Conservation (phyloP, 2,329 filamentous ascomycete genomes). For the Neonectria hederae region DNA sequence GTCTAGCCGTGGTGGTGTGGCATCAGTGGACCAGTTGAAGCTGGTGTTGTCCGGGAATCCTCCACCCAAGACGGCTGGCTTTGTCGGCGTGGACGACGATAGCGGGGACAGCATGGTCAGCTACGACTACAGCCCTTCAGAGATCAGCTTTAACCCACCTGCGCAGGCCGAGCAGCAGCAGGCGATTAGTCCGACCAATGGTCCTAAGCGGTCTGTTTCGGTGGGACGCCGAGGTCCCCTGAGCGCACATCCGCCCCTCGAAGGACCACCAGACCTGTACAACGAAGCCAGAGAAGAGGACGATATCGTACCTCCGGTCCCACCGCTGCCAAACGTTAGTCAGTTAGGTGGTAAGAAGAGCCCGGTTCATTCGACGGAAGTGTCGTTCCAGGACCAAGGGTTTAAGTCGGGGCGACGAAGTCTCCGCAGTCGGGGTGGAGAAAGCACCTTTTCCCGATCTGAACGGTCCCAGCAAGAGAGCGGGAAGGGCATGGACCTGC, state of each 20-base stretch:
- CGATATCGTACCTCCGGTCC: constrained; percentile 63
- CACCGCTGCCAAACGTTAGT: constrained; percentile 58
- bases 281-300: constrained; percentile 45
- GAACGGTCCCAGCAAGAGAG: constrained; percentile 47
- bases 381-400: constrained; percentile 50
- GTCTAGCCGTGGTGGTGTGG: constrained; percentile 61
- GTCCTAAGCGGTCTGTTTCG: constrained; percentile 47
- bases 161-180: constrained; percentile 44
- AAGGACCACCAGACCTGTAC: constrained; percentile 41
- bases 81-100: constrained; percentile 56
- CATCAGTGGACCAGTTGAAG: constrained; percentile 72
- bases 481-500: constrained; percentile 55
- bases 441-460: constrained; percentile 49
- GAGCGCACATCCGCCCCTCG: constrained; percentile 54
- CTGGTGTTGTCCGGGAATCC: constrained; percentile 65
- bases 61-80: constrained; percentile 50
- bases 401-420: constrained; percentile 48
- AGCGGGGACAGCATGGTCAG: constrained; percentile 76
- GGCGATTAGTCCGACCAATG: constrained; percentile 43
- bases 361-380: constrained; percentile 39
- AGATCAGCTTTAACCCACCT: constrained; percentile 67
- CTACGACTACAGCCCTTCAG: constrained; percentile 74
- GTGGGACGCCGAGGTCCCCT: constrained; percentile 53
- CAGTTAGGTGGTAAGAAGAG: constrained; percentile 44
- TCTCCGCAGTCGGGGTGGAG: constrained; percentile 54